These are phyloP conservation scores for Apophysomyces sp. DNA, from an alignment of 371 early-diverging fungal genomes.

Conservation along the genomic window DNA sequence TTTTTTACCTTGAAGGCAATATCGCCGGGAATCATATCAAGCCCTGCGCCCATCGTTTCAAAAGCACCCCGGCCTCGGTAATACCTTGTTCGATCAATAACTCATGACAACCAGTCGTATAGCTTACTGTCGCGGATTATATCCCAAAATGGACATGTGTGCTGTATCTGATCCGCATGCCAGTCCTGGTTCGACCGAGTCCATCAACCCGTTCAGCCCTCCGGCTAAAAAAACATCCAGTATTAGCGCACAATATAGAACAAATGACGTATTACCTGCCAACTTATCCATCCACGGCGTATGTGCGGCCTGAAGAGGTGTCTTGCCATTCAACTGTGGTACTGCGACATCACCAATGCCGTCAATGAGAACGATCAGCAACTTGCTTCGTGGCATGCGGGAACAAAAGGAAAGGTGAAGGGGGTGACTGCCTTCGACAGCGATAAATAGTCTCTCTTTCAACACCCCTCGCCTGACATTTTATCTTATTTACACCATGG, in stretches of 20 bases:
- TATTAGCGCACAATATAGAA: background rate
- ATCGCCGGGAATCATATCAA: conserved; percentile 54
- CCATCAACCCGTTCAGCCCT: conserved; percentile 48
- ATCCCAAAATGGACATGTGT: conserved; percentile 34
- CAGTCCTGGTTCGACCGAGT: conserved; percentile 56
- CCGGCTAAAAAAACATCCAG: conserved; percentile 19
- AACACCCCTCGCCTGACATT: background rate
- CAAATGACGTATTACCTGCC: conserved; percentile 25
- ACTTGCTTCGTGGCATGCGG: conserved; percentile 18
- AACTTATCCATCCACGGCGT: conserved; percentile 43
- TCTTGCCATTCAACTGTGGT: conserved; percentile 26
- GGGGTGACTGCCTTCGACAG: background rate
- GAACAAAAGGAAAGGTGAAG: background rate
- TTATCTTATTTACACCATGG: conserved; percentile 24
- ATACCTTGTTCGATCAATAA: conserved; percentile 20
- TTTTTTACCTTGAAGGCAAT: conserved; percentile 54
- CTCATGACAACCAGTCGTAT: background rate
- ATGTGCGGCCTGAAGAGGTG: conserved; percentile 44
- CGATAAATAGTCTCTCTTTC: background rate
- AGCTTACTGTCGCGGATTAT: conserved; percentile 23
- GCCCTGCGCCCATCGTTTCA: conserved; percentile 58
- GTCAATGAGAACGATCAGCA: conserved; percentile 49
- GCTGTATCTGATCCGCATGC: conserved; percentile 62
- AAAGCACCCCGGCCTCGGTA: conserved; percentile 57
- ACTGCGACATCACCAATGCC: conserved; percentile 49